A percentile compares a stretch with the other conserved stretches of the same genome.
Evolutionary conservation across 345 rosid species (phyloP).

Genomic region (Lagerstroemia speciosa): DNA sequence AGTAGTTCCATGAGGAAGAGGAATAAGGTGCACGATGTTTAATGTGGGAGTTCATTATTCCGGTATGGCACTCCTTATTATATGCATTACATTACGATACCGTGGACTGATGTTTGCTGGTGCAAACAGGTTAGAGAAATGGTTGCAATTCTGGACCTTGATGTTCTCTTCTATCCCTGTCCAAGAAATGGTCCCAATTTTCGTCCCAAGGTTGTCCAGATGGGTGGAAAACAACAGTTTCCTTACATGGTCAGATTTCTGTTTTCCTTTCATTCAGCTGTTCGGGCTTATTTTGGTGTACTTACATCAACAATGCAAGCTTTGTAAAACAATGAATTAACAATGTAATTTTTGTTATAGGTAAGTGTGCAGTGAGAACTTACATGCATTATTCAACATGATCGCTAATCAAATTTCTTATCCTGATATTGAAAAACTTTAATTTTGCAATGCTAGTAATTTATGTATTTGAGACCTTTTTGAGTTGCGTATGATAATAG

Average conservation of each 20-base stretch:
- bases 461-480: not conserved
- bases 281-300: not conserved
- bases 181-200: conserved; percentile 85
- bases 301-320: not conserved
- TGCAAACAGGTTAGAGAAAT: conserved; percentile 79
- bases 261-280: not conserved
- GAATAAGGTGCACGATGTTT: not conserved
- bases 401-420: not conserved
- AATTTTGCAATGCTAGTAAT: not conserved
- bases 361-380: not conserved
- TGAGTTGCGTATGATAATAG: not conserved
- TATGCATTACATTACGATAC: not conserved
- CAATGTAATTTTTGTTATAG: not conserved
- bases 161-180: conserved; percentile 86
- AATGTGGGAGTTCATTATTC: not conserved
- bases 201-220: conserved; percentile 63
- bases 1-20: not conserved
- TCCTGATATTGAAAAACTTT: not conserved
- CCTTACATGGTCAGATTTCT: conserved; percentile 82
- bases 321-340: not conserved
- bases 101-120: conserved; percentile 11
- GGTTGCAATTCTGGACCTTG: conserved; percentile 79
- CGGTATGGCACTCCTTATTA: not conserved
- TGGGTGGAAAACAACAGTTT: conserved; percentile 89
- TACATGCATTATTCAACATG: not conserved